Percentiles rank a stretch among this genome's conserved stretches.
Conservation (phyloP, 1,284 basidiomycete genomes). For the Laetiporus sulphureus region DNA sequence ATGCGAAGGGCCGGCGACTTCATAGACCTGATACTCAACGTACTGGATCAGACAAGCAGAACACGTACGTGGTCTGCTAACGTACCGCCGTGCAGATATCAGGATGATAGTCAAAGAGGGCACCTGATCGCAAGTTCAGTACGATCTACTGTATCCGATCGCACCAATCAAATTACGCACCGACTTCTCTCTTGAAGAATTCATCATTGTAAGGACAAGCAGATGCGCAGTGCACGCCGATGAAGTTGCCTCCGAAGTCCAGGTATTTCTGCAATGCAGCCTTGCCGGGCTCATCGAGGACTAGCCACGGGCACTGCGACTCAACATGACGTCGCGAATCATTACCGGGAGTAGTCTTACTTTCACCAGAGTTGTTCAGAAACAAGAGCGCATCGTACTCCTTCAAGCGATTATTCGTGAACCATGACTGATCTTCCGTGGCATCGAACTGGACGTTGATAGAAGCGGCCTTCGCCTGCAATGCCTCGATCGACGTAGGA, state of each 20-base stretch:
- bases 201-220: slow-evolving; percentile 62
- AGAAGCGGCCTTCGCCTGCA: slow-evolving; percentile 1
- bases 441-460: slow-evolving; percentile 49
- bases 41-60: not conserved
- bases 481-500: slow-evolving; percentile 7
- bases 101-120: slow-evolving; percentile 75
- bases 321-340: not conserved
- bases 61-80: slow-evolving; percentile 8
- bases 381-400: slow-evolving; percentile 67
- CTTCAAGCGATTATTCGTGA: slow-evolving; percentile 49
- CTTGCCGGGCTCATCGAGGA: slow-evolving; percentile 56
- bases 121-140: slow-evolving; percentile 30
- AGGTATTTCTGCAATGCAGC: slow-evolving; percentile 60
- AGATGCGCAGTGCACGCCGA: slow-evolving; percentile 64
- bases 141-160: not conserved
- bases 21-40: slow-evolving; percentile 42
- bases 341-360: slow-evolving; percentile 26
- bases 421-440: slow-evolving; percentile 57
- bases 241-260: slow-evolving; percentile 65
- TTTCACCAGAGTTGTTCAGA: slow-evolving; percentile 65
- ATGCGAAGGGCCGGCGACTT: slow-evolving; percentile 54
- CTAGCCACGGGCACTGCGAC: slow-evolving; percentile 25
- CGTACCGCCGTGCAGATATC: slow-evolving; percentile 53
- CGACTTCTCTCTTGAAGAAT: slow-evolving; percentile 50
- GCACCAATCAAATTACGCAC: slow-evolving; percentile 20